Conservation (phyloP, 163 green algal species). For the Smithsoniella earleae region DNA sequence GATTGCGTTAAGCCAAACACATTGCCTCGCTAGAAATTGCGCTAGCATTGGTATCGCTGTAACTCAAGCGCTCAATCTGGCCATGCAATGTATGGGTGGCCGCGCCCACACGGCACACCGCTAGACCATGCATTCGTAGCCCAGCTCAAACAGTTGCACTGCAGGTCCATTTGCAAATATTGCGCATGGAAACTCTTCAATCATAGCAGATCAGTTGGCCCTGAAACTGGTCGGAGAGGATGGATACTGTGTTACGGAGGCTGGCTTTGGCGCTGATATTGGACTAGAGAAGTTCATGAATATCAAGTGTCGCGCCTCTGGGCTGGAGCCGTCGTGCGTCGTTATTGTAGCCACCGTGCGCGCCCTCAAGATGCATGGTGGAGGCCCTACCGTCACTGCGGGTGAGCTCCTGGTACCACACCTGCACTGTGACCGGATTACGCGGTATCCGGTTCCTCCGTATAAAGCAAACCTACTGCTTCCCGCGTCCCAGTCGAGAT, state of each 20-base stretch:
- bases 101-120: no score
- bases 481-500: no score
- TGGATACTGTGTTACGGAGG: constrained; percentile 91
- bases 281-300: constrained; percentile 98
- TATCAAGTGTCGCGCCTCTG: constrained; percentile 87
- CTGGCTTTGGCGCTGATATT: constrained; percentile 96
- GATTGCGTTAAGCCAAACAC: no score
- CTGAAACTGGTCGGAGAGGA: constrained; percentile 84
- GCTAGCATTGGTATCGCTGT: not conserved
- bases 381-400: constrained; percentile 72
- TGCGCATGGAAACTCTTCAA: constrained; percentile 83
- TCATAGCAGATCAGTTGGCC: constrained; percentile 88
- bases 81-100: constrained; percentile 21
- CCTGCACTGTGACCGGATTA: no score
- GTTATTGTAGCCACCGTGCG: constrained; percentile 94
- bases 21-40: no score
- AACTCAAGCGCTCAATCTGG: not conserved
- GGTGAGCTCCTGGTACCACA: constrained; percentile 42
- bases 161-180: constrained; percentile 99
- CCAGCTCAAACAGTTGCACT: constrained; percentile 55
- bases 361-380: constrained; percentile 97
- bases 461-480: no score
- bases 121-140: no score
- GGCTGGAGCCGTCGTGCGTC: constrained; percentile 61
- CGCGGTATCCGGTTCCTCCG: no score